These are phyloP conservation scores for Talaromyces sp. DNA, from an alignment of 2,329 filamentous ascomycete genomes.

Conservation along the genomic window DNA sequence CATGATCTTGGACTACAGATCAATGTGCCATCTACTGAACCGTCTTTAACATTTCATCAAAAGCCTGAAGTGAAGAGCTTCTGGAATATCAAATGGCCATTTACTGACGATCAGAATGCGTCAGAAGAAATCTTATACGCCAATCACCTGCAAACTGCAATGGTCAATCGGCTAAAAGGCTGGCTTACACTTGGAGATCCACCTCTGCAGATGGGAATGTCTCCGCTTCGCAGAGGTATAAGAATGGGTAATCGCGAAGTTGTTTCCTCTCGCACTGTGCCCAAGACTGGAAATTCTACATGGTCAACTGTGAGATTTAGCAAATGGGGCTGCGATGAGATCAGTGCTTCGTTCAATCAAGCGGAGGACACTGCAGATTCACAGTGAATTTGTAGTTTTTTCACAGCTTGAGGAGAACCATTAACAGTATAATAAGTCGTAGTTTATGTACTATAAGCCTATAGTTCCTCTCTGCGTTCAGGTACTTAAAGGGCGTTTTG, in stretches of 20 bases:
- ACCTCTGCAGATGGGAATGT: background rate
- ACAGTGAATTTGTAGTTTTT: too few species aligned
- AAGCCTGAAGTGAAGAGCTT: background rate
- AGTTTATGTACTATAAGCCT: too few species aligned
- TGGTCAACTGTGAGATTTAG: background rate
- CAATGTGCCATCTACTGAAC: background rate
- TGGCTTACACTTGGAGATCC: background rate
- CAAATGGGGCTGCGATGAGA: background rate
- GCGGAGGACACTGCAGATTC: too few species aligned
- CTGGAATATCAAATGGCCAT: background rate
- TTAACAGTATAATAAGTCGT: background rate
- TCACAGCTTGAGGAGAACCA: background rate
- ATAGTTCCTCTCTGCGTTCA: too few species aligned
- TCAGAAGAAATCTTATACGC: background rate
- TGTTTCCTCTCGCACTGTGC: background rate
- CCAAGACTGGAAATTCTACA: background rate
- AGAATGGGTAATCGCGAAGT: background rate
- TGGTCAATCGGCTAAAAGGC: background rate
- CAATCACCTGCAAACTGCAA: background rate
- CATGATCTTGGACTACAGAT: background rate
- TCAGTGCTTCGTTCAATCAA: background rate
- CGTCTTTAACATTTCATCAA: background rate
- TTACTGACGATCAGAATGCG: background rate
- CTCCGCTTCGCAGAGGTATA: background rate
- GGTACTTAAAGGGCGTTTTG: too few species aligned